These are phyloP conservation scores for Hypholoma fasciculare DNA, from an alignment of 768 basidiomycete species.

Conservation along the genomic window DNA sequence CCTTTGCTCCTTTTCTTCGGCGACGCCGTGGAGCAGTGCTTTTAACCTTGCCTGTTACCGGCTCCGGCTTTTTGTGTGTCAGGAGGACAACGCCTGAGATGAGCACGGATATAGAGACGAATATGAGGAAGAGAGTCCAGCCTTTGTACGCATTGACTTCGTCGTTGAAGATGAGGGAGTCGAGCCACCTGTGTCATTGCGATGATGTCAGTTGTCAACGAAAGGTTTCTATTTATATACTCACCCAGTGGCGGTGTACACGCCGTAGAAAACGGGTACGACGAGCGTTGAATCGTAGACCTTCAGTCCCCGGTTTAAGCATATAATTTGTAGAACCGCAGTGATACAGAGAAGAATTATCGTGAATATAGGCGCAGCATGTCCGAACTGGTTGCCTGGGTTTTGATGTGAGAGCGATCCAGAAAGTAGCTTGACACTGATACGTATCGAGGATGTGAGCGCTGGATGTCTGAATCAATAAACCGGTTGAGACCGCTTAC, in stretches of 20 bases:
- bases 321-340: constrained; percentile 88
- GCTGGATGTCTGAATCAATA: neutral
- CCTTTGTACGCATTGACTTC: constrained; percentile 82
- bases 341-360: constrained; percentile 67
- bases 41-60: constrained; percentile 32
- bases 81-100: constrained; percentile 92
- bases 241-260: constrained; percentile 83
- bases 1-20: constrained; percentile 19
- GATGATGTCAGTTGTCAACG: neutral
- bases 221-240: constrained; percentile 17
- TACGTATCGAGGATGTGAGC: neutral
- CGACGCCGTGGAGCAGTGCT: constrained; percentile 28
- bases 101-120: constrained; percentile 82
- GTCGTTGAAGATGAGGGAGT: constrained; percentile 77
- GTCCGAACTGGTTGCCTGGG: constrained; percentile 85
- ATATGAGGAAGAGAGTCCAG: constrained; percentile 89
- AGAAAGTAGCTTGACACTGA: constrained; percentile 77
- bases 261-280: constrained; percentile 93
- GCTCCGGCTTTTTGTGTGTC: constrained; percentile 88
- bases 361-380: constrained; percentile 77
- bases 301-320: constrained; percentile 86
- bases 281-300: constrained; percentile 91
- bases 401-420: constrained; percentile 79
- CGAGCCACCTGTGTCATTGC: constrained; percentile 36
- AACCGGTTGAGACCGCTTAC: constrained; percentile 29